phyloP scores from a whole-genome alignment of 2,329 filamentous ascomycete species.

The Colletotrichum sp. region DNA sequence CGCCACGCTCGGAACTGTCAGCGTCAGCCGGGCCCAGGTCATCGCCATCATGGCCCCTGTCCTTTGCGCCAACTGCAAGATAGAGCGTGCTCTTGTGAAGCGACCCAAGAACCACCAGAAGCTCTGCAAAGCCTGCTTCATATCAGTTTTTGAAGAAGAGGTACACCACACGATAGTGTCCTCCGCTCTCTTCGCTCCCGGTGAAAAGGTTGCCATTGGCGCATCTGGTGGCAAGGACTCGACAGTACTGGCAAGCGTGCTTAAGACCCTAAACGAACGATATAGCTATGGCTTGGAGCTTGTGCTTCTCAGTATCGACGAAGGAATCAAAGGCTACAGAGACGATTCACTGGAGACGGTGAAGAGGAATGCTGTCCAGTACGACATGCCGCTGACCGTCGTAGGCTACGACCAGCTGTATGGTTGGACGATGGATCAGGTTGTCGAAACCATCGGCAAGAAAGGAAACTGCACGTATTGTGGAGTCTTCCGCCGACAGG shows the following conservation, averaged over 20 bases:
- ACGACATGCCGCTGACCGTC: slow-evolving; percentile 89
- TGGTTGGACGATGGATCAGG: slow-evolving; percentile 99
- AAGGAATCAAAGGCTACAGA: slow-evolving; percentile 95
- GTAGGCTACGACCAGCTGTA: slow-evolving; percentile 94
- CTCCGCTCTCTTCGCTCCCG: slow-evolving; percentile 79
- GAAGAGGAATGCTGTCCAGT: slow-evolving; percentile 89
- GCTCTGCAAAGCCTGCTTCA: slow-evolving; percentile 89
- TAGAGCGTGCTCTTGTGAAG: slow-evolving; percentile 83
- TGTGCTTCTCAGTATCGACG: slow-evolving; percentile 89
- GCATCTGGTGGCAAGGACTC: slow-evolving; percentile 98
- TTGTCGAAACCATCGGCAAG: slow-evolving; percentile 94
- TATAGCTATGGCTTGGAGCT: slow-evolving; percentile 87
- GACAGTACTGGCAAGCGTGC: slow-evolving; percentile 90
- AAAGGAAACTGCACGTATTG: slow-evolving; percentile 99
- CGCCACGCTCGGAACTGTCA: neutral
- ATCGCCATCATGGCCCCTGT: slow-evolving; percentile 71
- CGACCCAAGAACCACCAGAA: slow-evolving; percentile 95
- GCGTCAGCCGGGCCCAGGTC: neutral
- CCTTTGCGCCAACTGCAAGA: slow-evolving; percentile 77
- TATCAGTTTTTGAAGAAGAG: slow-evolving; percentile 87
- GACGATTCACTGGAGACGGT: slow-evolving; percentile 97
- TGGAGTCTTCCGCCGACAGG: slow-evolving; percentile 93
- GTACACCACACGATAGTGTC: slow-evolving; percentile 90
- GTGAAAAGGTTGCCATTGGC: slow-evolving; percentile 91
- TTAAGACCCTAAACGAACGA: slow-evolving; percentile 93